Evolutionary conservation across 2,329 filamentous ascomycete genomes (phyloP).

Genomic region (Knufia petricola): DNA sequence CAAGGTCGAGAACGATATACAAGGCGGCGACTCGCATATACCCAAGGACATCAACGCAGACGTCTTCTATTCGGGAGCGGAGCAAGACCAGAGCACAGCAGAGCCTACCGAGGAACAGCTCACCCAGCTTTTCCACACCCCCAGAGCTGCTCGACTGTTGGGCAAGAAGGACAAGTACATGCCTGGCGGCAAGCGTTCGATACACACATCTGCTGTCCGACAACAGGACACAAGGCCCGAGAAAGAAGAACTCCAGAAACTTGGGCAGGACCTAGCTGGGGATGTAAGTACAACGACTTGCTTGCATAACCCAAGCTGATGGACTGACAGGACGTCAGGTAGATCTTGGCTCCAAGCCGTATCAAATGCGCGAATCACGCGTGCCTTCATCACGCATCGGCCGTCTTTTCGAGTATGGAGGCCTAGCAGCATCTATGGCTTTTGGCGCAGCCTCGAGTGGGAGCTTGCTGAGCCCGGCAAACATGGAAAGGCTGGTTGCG

Average conservation of each 20-base stretch:
- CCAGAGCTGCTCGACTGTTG: conserved; percentile 45
- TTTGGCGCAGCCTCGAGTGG: conserved; percentile 77
- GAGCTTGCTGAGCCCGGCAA: conserved; percentile 75
- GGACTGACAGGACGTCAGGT: conserved; percentile 33
- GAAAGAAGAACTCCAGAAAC: conserved; percentile 34
- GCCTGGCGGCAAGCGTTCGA: conserved; percentile 17
- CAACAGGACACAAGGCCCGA: conserved; percentile 19
- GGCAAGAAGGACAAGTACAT: conserved; percentile 32
- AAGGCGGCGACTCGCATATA: conserved; percentile 34
- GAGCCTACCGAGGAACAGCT: conserved; percentile 48
- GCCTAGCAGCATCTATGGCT: conserved; percentile 88
- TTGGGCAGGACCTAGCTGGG: conserved; percentile 39
- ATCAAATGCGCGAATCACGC: conserved; percentile 75
- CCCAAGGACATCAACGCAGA: conserved; percentile 45
- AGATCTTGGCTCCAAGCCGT: conserved; percentile 34
- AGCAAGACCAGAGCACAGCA: conserved; percentile 18
- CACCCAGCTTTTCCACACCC: conserved; percentile 53
- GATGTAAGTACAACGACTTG: conserved; percentile 18
- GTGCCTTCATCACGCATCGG: conserved; percentile 82
- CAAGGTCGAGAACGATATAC: conserved; percentile 38
- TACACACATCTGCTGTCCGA: conserved; percentile 14
- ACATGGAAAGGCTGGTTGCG: conserved; percentile 85
- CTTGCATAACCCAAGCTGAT: conserved; percentile 29
- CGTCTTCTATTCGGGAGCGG: conserved; percentile 38
- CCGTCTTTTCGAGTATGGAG: conserved; percentile 87